Evolutionary conservation across 345 rosid species (phyloP).

Genomic region (Hibiscus tridactylites): DNA sequence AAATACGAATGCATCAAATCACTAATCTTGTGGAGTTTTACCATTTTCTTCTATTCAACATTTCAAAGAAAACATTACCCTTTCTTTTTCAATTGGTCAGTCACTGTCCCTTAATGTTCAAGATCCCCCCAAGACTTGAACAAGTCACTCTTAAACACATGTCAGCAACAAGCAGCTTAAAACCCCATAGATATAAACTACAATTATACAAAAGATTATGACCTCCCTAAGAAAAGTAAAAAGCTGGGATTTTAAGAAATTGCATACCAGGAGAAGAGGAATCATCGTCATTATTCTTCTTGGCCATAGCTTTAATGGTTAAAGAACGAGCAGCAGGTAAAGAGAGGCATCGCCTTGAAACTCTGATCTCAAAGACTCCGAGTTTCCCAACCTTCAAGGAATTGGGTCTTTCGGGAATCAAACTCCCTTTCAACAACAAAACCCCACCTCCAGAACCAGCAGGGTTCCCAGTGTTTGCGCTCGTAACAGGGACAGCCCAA

Average conservation of each 20-base stretch:
- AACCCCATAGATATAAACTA: not conserved
- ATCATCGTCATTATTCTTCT: conserved; percentile 42
- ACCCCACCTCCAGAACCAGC: conserved; percentile 13
- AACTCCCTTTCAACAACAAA: conserved; percentile 9
- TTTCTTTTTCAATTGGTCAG: too few relatives aligned
- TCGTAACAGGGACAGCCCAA: conserved; percentile 35
- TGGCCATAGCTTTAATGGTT: conserved; percentile 42
- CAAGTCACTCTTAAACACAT: not conserved
- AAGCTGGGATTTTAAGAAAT: not conserved
- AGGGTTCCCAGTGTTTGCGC: conserved; percentile 14
- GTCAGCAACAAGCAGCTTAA: not conserved
- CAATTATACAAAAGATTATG: not conserved
- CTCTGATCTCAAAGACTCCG: conserved; percentile 37
- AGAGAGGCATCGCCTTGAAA: conserved; percentile 24
- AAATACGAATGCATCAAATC: not conserved
- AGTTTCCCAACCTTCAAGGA: conserved; percentile 17
- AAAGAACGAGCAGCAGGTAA: conserved; percentile 25
- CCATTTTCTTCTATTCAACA: not conserved
- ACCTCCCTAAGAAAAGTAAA: not conserved
- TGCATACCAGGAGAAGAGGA: conserved; percentile 33
- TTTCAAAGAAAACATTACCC: not conserved
- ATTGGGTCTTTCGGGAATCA: conserved; percentile 16
- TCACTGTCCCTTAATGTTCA: not conserved
- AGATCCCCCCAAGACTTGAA: not conserved
- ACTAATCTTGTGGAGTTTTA: not conserved